These are phyloP conservation scores for Trichoderma guizhouense DNA, from an alignment of 2,329 filamentous ascomycete genomes.

Conservation along the genomic window DNA sequence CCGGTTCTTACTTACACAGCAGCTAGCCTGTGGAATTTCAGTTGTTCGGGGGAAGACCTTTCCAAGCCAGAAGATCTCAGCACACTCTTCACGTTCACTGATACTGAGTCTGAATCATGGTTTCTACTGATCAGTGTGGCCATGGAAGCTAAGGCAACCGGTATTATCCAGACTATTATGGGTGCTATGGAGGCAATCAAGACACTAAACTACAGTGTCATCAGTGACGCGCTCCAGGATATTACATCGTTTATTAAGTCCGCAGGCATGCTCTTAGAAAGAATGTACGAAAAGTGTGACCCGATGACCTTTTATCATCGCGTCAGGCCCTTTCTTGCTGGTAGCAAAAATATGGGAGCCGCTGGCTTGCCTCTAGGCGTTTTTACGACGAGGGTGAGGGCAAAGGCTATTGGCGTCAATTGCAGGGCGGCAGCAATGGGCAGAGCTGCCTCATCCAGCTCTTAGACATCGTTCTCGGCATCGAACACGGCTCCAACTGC, in stretches of 20 bases:
- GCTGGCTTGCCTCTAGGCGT: neutral
- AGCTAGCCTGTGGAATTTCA: neutral
- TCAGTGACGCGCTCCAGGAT: neutral
- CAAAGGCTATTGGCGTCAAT: neutral
- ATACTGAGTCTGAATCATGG: neutral
- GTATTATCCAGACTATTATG: neutral
- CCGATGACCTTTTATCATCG: neutral
- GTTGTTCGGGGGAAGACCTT: neutral
- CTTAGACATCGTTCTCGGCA: neutral
- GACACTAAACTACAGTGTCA: neutral
- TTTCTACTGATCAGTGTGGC: neutral
- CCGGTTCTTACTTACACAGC: neutral
- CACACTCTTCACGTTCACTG: neutral
- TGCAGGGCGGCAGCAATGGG: neutral
- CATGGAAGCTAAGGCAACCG: neutral
- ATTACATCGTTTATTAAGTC: neutral
- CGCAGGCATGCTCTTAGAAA: neutral
- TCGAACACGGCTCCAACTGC: neutral
- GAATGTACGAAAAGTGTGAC: neutral
- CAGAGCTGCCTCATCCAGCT: neutral
- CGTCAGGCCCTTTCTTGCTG: neutral
- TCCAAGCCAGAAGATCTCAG: neutral
- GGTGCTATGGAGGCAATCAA: neutral
- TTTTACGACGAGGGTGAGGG: neutral
- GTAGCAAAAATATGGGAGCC: neutral